A percentile compares a stretch with the other conserved stretches of the same genome.
phyloP scores from a whole-genome alignment of 2,329 filamentous ascomycete species.

The Talaromyces sp. region DNA sequence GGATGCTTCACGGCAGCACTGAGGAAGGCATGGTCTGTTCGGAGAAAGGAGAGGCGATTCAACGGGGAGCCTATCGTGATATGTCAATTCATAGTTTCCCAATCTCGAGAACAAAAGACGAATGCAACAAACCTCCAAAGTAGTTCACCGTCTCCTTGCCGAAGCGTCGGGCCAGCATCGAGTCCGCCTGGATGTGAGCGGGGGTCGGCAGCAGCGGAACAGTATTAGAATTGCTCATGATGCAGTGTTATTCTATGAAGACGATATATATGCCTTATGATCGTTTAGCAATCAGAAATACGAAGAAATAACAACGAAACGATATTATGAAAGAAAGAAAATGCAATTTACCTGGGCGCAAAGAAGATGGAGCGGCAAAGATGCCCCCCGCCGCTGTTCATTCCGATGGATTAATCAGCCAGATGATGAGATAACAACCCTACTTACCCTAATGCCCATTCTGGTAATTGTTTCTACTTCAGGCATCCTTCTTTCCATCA shows the following conservation, averaged over 20 bases:
- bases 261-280: background rate
- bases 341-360: background rate
- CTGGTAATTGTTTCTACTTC: background rate
- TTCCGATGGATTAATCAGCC: slow-evolving; percentile 6
- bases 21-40: slow-evolving; percentile 47
- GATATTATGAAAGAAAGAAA: background rate
- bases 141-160: slow-evolving; percentile 52
- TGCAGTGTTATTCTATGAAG: background rate
- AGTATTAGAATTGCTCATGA: slow-evolving; percentile 11
- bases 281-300: background rate
- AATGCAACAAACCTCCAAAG: slow-evolving; percentile 43
- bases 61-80: slow-evolving; percentile 45
- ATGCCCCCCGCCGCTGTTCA: background rate
- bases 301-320: background rate
- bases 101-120: background rate
- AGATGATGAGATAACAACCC: background rate
- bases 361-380: background rate
- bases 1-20: slow-evolving; percentile 48
- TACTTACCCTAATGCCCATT: background rate
- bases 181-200: slow-evolving; percentile 58
- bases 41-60: slow-evolving; percentile 50
- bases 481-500: background rate
- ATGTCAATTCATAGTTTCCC: background rate
- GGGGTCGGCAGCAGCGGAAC: slow-evolving; percentile 52
- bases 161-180: slow-evolving; percentile 50